Conservation (phyloP, 2,329 filamentous ascomycete genomes). For the Fusarium temperatum region DNA sequence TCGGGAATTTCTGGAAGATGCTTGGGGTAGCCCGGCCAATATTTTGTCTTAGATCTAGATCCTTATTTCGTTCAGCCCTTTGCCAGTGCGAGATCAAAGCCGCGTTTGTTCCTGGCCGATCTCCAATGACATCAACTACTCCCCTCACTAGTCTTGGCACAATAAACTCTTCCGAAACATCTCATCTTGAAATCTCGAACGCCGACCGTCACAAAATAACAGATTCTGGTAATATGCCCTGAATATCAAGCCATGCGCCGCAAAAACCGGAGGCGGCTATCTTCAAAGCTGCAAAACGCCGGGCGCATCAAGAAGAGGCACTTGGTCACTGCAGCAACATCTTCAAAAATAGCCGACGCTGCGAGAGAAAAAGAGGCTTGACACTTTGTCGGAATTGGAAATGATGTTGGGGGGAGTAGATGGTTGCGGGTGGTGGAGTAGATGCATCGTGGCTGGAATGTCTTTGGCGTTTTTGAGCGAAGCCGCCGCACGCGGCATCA, state of each 20-base stretch:
- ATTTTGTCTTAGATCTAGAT: neutral
- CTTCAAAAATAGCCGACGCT: neutral
- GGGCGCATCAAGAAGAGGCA: neutral
- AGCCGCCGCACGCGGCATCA: constrained; percentile 12
- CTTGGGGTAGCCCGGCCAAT: neutral
- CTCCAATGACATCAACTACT: neutral
- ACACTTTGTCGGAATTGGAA: neutral
- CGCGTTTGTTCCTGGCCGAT: neutral
- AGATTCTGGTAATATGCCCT: constrained; percentile 13
- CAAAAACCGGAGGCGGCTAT: neutral
- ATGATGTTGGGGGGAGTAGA: constrained; percentile 8
- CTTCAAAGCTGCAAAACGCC: neutral
- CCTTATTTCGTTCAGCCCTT: neutral
- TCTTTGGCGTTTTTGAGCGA: constrained; percentile 15
- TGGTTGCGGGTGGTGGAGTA: constrained; percentile 21
- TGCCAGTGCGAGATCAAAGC: neutral
- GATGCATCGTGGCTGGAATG: constrained; percentile 33
- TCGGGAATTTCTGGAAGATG: neutral
- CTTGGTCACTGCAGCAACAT: neutral
- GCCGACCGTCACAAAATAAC: neutral
- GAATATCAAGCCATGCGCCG: constrained; percentile 9
- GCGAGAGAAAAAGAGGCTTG: neutral
- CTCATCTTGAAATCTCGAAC: neutral
- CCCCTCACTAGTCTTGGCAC: neutral
- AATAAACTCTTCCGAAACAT: neutral